A percentile compares a stretch with the other conserved stretches of the same genome.
Conservation (phyloP, 164 flowering plant genomes). For the Liriodendron chinense region DNA sequence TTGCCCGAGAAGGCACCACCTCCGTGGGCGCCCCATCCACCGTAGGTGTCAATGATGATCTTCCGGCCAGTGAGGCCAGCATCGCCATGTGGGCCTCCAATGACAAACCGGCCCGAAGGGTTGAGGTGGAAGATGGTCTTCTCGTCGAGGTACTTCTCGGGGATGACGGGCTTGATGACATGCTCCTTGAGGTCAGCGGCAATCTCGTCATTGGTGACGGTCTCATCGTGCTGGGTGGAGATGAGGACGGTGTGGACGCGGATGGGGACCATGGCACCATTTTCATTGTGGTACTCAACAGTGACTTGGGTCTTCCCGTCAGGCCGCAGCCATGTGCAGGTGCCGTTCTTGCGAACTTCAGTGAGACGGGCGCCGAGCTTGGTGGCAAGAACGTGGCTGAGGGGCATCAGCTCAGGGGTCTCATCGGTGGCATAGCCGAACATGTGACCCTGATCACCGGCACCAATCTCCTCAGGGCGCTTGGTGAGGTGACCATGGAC, state of each 20-base stretch:
- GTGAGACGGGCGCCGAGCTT: slow-evolving; percentile 65
- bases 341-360: slow-evolving; percentile 62
- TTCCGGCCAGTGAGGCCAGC: slow-evolving; percentile 77
- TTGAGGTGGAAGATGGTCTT: slow-evolving; percentile 70
- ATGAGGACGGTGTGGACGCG: slow-evolving; percentile 69
- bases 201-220: slow-evolving; percentile 63
- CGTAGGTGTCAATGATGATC: slow-evolving; percentile 70
- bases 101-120: slow-evolving; percentile 68
- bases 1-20: slow-evolving; percentile 66
- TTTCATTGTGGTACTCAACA: slow-evolving; percentile 59
- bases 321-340: slow-evolving; percentile 69
- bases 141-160: slow-evolving; percentile 60
- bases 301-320: slow-evolving; percentile 76
- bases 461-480: slow-evolving; percentile 69
- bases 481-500: slow-evolving; percentile 71
- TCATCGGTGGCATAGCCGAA: slow-evolving; percentile 74
- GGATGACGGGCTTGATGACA: slow-evolving; percentile 62
- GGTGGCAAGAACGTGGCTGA: slow-evolving; percentile 60
- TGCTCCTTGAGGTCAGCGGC: slow-evolving; percentile 66
- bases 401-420: slow-evolving; percentile 70
- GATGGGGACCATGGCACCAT: slow-evolving; percentile 65
- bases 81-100: slow-evolving; percentile 77
- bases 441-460: slow-evolving; percentile 72
- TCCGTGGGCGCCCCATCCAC: slow-evolving; percentile 74
- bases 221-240: slow-evolving; percentile 72